Evolutionary conservation across 495 filamentous ascomycete species (phyloP), one percentile per base, ranked within the genome.

Genomic region (Cenococcum geophilum): DNA sequence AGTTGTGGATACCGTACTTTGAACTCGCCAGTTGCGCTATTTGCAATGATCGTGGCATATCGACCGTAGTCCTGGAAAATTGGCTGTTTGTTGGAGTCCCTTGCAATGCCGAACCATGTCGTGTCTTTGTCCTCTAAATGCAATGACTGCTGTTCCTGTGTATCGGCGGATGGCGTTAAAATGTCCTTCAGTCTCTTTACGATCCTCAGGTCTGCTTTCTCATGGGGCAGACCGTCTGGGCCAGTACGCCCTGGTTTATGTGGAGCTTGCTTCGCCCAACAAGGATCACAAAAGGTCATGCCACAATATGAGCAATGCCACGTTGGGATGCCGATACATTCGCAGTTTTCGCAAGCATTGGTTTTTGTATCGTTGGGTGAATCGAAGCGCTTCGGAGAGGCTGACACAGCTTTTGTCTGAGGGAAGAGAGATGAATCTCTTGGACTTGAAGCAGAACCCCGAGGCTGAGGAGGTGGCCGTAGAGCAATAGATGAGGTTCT

Each of bases 21-120:
- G 40, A 16, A 45, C 32, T 55, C 59, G 16, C 27, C 36, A 18
- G 22, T 9, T 10, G 50, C 27, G 16, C 20, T 27, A 18, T 55
- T 43, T 16, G 50, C 59, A 16, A 61, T 61, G 5, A 61, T 57
- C 20, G 55, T 51, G 14, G 73, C 64, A 34, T 63, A 64, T 0
- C 57, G 70, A 0, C 65, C 66, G 18, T 69, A 75, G 12, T 76
- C 69, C 27, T 68, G 62, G 70, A 82, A 75, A 8, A 81, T 71
- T 5, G 66, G 21, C 72, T 69, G 65, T 75, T 76, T 49, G 75
- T 65, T 4, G 67, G 72, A 59, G 72, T 77, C 49, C 77, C 74
- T 25, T 73, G 71, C 34, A 79, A 75, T 36, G 72, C 62, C 21
- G 54, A 82, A 81, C 78, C 79, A 82, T 0, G 73, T 77, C 0